phyloP scores from a whole-genome alignment of 2,329 filamentous ascomycete genomes.

The Septoria linicola region DNA sequence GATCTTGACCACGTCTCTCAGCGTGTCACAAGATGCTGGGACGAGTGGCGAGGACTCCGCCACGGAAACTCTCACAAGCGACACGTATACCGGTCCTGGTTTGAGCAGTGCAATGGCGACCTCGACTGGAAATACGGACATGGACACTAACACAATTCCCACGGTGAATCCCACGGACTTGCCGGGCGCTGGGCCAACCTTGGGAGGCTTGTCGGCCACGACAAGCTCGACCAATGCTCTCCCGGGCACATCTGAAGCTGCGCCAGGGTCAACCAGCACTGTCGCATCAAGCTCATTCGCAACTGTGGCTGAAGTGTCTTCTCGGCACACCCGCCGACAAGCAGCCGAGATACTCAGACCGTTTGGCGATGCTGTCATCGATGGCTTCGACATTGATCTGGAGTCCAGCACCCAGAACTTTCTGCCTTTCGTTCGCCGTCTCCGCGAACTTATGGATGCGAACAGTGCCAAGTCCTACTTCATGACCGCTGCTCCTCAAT shows the following conservation, averaged over 20 bases:
- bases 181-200: too few relatives aligned
- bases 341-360: conserved; percentile 53
- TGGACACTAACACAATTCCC: conserved; percentile 6
- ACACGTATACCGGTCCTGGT: too few relatives aligned
- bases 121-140: neutral
- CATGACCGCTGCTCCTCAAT: conserved; percentile 44
- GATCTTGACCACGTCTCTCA: too few relatives aligned
- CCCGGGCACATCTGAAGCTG: neutral
- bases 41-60: too few relatives aligned
- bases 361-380: conserved; percentile 64
- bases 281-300: conserved; percentile 5
- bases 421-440: conserved; percentile 47
- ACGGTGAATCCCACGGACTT: conserved; percentile 1
- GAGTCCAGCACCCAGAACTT: conserved; percentile 62
- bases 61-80: too few relatives aligned
- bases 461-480: conserved; percentile 45
- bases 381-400: conserved; percentile 78
- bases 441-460: conserved; percentile 36
- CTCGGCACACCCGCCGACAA: conserved; percentile 1
- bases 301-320: neutral
- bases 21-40: too few relatives aligned
- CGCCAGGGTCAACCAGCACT: neutral
- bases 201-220: too few relatives aligned
- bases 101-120: neutral
- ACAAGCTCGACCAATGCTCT: too few relatives aligned